Evolutionary conservation across 2,329 filamentous ascomycete genomes (phyloP).

Genomic region (Hysterium pulicare): DNA sequence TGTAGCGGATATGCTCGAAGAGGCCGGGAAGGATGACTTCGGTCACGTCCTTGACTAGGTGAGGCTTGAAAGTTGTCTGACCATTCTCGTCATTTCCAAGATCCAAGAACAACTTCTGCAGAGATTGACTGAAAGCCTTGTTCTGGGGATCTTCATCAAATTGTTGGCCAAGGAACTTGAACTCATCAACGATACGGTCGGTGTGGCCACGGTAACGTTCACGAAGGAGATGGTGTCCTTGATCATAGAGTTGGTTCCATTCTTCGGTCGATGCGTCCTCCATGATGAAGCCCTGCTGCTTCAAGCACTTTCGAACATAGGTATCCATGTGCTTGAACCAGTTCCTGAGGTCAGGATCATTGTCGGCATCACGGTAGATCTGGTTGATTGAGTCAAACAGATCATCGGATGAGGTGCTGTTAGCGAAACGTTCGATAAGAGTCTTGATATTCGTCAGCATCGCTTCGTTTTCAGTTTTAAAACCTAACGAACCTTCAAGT

Average conservation of each 20-base stretch:
- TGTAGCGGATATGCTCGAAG: constrained; percentile 82
- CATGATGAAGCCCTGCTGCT: constrained; percentile 88
- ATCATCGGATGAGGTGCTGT: constrained; percentile 84
- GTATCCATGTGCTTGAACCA: constrained; percentile 81
- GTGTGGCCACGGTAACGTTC: constrained; percentile 85
- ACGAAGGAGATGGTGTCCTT: constrained; percentile 80
- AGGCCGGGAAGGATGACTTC: constrained; percentile 80
- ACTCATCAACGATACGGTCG: constrained; percentile 80
- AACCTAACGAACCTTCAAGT: constrained; percentile 63
- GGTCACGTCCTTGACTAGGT: constrained; percentile 82
- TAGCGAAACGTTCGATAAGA: constrained; percentile 92
- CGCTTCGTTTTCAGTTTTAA: constrained; percentile 36
- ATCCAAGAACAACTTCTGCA: constrained; percentile 83
- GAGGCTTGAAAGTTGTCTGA: constrained; percentile 86
- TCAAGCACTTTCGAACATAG: constrained; percentile 78
- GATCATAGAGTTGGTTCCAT: constrained; percentile 82
- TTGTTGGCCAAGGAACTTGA: constrained; percentile 84
- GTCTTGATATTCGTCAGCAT: constrained; percentile 60
- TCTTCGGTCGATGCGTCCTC: constrained; percentile 74
- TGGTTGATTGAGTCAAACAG: constrained; percentile 79
- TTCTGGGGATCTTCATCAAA: constrained; percentile 89
- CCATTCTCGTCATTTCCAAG: constrained; percentile 85
- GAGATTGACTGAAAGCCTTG: constrained; percentile 68
- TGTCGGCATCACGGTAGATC: constrained; percentile 83
- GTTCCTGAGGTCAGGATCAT: constrained; percentile 76